Percentiles rank a stretch among this genome's conserved stretches.
These are phyloP conservation scores for Dalbergia cochinchinensis DNA, from an alignment of 306 rosid genomes.

Conservation along the genomic window DNA sequence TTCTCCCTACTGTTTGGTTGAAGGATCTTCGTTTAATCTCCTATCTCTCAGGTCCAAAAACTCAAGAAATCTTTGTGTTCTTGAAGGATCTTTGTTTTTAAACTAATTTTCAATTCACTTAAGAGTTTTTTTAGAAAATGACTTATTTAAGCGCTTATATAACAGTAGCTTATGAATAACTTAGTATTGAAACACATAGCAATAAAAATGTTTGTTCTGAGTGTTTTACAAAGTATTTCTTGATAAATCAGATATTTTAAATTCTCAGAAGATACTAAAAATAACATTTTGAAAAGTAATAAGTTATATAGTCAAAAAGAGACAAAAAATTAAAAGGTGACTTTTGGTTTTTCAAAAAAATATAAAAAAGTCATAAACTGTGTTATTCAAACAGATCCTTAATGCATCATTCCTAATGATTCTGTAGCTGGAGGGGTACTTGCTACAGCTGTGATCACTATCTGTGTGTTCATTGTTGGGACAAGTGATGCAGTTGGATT, in stretches of 20 bases:
- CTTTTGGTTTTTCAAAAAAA: too few species aligned
- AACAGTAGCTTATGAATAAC: too few species aligned
- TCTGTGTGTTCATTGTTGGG: conserved; percentile 67
- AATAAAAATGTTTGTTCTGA: too few species aligned
- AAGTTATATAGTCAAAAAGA: too few species aligned
- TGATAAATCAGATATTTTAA: too few species aligned
- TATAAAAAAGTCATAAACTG: too few species aligned
- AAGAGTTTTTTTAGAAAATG: not conserved
- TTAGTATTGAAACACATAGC: too few species aligned
- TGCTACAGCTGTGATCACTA: conserved; percentile 57
- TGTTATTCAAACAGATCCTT: not conserved
- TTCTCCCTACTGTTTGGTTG: conserved; percentile 86
- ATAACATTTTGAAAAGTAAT: too few species aligned
- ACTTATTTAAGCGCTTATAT: too few species aligned
- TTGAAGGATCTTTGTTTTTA: not conserved
- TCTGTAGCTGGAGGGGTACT: conserved; percentile 83
- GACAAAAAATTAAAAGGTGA: too few species aligned
- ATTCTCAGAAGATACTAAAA: too few species aligned
- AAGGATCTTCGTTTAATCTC: conserved; percentile 79
- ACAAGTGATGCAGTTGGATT: conserved; percentile 68
- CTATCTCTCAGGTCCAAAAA: conserved; percentile 74
- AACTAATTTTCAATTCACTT: not conserved
- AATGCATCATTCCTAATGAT: conserved; percentile 37
- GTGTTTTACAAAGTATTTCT: too few species aligned
- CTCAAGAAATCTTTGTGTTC: not conserved